These are phyloP conservation scores for Cladobotryum protrusum DNA, from an alignment of 2,329 filamentous ascomycete genomes.

Conservation along the genomic window DNA sequence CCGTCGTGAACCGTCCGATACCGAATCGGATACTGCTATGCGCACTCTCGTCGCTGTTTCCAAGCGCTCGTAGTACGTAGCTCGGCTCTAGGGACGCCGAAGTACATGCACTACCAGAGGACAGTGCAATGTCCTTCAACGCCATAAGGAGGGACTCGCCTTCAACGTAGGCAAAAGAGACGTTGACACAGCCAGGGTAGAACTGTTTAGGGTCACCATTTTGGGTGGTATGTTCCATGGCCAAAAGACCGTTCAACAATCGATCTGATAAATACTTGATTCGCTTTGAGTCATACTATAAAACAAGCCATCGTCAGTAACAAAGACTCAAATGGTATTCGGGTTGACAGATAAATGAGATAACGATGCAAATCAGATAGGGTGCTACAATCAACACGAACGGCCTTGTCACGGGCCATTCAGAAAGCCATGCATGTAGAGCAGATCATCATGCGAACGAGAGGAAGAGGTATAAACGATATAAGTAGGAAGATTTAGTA, in stretches of 20 bases:
- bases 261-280: conserved; percentile 78
- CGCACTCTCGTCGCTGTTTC: conserved; percentile 94
- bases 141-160: conserved; percentile 98
- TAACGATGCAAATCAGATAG: conserved; percentile 47
- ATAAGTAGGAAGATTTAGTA: conserved; percentile 16
- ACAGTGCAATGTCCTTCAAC: conserved; percentile 93
- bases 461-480: background rate
- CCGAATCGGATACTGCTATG: conserved; percentile 98
- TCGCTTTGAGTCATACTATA: conserved; percentile 86
- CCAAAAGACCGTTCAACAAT: conserved; percentile 72
- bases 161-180: conserved; percentile 97
- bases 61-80: conserved; percentile 89
- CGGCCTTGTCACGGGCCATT: conserved; percentile 59
- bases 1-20: conserved; percentile 94
- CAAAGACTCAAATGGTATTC: background rate
- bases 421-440: conserved; percentile 87
- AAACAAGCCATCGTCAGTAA: conserved; percentile 12
- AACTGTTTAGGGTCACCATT: conserved; percentile 80
- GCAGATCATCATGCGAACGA: conserved; percentile 64
- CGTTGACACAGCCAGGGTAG: conserved; percentile 96
- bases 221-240: conserved; percentile 85
- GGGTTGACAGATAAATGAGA: background rate
- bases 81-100: conserved; percentile 94
- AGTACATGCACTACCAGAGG: conserved; percentile 93
- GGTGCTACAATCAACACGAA: conserved; percentile 59